Evolutionary conservation across 2,329 filamentous ascomycete species (phyloP).

Genomic region (Diaporthe eres): DNA sequence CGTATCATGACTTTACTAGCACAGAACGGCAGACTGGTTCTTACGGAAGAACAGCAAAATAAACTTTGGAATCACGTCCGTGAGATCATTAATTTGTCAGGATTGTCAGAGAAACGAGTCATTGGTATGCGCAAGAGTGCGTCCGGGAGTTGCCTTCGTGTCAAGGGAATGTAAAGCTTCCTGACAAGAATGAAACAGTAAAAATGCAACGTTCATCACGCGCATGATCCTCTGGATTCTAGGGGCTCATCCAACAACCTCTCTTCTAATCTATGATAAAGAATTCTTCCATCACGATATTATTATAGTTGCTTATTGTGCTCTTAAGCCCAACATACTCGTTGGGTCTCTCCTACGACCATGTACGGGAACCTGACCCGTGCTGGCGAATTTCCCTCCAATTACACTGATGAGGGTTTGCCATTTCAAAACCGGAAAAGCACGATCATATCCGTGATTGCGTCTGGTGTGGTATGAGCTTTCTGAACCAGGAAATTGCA

Average conservation of each 20-base stretch:
- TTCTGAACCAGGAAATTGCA: background rate
- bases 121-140: background rate
- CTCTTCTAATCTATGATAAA: background rate
- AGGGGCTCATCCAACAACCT: background rate
- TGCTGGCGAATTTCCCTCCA: slow-evolving; percentile 5
- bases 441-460: slow-evolving; percentile 3
- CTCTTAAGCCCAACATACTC: background rate
- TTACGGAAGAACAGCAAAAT: background rate
- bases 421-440: background rate
- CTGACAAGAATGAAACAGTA: background rate
- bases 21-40: background rate
- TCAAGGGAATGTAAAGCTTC: background rate
- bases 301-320: background rate
- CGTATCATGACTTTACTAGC: background rate
- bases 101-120: background rate
- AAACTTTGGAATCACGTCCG: background rate
- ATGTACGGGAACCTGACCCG: slow-evolving; percentile 12
- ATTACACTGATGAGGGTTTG: background rate
- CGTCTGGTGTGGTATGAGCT: background rate
- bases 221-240: background rate
- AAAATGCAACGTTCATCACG: background rate
- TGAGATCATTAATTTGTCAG: background rate
- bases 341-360: background rate
- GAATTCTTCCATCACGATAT: background rate
- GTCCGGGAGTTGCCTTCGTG: background rate